Evolutionary conservation across 1,139 yeast species (phyloP), one percentile per base, ranked within the genome.

Genomic region (Sugiyamaella novakii): DNA sequence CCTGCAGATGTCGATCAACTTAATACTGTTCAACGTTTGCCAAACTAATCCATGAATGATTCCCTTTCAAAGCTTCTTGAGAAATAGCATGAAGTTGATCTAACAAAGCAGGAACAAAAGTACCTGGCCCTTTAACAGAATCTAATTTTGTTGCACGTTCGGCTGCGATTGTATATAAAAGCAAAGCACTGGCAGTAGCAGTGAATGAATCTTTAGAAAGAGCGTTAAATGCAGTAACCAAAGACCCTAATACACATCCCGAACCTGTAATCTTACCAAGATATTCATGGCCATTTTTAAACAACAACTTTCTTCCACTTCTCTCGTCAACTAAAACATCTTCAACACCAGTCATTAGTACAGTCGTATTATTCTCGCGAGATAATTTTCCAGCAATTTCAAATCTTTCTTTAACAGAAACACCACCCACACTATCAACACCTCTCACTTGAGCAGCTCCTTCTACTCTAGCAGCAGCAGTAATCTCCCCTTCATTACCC

Each of bases 401-500:
- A 4, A 54, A 29, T 19, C 59, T 55, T 2, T 53, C 63, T 3
- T 66, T 62, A 2, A 71, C 65, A n/a, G 66, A 62, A 1, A 54
- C 47, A 2, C 70, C 59, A 0, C 68, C 63, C 1, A 75, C 76
- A 25, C 60, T 56, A 49, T 64, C 68, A 0, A 64, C 67, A 7
- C 97, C 97, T 54, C 79, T 76, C 91, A 85, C 85, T 27, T 70
- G 62, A 0, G 66, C 63, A 0, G 67, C 63, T 1, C 63, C 65
- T 14, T 45, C 44, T 1, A 54, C 56, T 1, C 70, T 60, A 1
- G 79, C 76, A 10, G 77, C 63, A 0, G 79, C 70, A 52, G 76
- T 62, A 11, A 91, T 84, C 61, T 91, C 98, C n/a, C 94, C 89
- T 10, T 80, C 77, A 61, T 91, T 91, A 1, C 96, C 97, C 65